Base-by-base conservation (phyloP, 345 rosid genomes). In the Salix suchowensis region DNA sequence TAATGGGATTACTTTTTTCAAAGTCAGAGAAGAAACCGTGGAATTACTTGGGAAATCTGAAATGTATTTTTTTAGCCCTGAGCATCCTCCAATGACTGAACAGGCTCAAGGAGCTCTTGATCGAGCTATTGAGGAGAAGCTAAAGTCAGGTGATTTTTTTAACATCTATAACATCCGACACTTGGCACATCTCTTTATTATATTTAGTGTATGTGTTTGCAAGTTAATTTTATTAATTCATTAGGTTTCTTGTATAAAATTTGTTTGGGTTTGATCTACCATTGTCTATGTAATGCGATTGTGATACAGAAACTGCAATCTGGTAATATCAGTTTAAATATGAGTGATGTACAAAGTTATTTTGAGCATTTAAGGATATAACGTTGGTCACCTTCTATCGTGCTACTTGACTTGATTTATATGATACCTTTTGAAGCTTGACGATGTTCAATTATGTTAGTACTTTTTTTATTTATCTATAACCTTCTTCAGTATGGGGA, bases 51-150 rank as follows among this genome's bases (percentile, higher is more conserved):
- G 98, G 81, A 93, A 84, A 84, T 88, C 96, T 18, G 96, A 95
- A 74, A 71, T 93, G 90, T 88, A 77, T 77, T 86, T 76, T 83
- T 86, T 83, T 86, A 87, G 92, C 81, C 96, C 97, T 5, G 94
- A 88, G 92, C 89, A 86, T 82, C 97, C 97, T 74, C 97, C 98
- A 58, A 78, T 91, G 72, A 93, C 98, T 1, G 91, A 85, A 82
- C 98, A 86, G 23, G 97, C 97, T 70, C 97, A 86, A 82, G 87
- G 85, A 75, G 97, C 86, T 75, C 90, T 95, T 82, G 94, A 88
- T 74, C 89, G 93, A 97, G 98, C 97, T 77, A 64, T 90, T n/a
- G 88, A 93, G 50, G 93, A 89, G 85, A 95, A 91, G 81, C 79
- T 85, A 23, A 95, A 91, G 85, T 90, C 98, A 88, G 97, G 98